Evolutionary conservation across 1,284 basidiomycete genomes (phyloP), one percentile per base, ranked within the genome.

Genomic region (Cryptococcus sp.): DNA sequence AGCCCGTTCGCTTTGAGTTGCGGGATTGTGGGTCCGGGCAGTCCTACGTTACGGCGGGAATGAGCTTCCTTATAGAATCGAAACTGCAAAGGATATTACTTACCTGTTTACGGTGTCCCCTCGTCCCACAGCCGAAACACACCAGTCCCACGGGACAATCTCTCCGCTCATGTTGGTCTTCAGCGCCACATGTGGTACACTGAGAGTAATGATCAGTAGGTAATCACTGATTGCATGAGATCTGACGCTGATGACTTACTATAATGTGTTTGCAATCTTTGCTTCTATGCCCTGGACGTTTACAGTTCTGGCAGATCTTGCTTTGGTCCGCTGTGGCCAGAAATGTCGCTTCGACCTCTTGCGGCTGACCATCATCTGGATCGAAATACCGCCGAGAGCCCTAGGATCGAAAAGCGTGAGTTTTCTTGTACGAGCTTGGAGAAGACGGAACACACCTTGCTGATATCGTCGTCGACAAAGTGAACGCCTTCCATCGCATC

Each of bases 171-270:
- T 96, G 93, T 62, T 93, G 89, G 69, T 95, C 86, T 55, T 88
- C 84, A 17, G 84, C 89, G 53, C 93, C 93, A 69, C 93, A 96
- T 11, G 89, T 91, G 35, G 90, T 77, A 73, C 93, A 96, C 91
- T 95, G 60, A 1, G 19, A 41, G 16, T 23, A 11, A 17, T 19
- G 5, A 17, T 41, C 20, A 5, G 38, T 38, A 22, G 16, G 38
- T 38, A 22, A 49, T n/a, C 15, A 13, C 2, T 23, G 47, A 25
- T 15, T 1, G 19, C 17, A 38, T 3, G 15, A 39, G 11, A 16
- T 3, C 17, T n/a, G 3, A 5, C 5, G 13, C 11, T n/a, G 30
- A 17, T 20, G 27, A 66, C 72, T 59, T 38, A 76, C 74, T 6
- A 77, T 66, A 49, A 70, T 60, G 43, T 74, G 71, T 19, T 70